phyloP scores from a whole-genome alignment of 2,329 filamentous ascomycete species.

The Neofusicoccum laricinum region DNA sequence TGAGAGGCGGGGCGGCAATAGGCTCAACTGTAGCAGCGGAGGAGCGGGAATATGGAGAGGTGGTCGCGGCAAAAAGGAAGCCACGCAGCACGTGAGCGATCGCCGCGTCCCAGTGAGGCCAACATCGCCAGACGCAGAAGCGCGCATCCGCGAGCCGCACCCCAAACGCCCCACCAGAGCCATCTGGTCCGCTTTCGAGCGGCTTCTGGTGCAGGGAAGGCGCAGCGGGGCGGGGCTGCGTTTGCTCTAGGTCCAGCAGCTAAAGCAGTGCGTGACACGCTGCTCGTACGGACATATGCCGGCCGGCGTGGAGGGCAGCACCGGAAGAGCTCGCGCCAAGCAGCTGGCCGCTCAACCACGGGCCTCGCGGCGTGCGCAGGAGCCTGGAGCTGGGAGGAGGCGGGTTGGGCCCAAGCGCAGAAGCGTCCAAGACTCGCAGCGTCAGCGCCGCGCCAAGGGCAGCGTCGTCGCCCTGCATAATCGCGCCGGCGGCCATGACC shows the following conservation, averaged over 20 bases:
- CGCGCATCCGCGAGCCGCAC: neutral
- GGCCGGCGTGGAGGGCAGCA: neutral
- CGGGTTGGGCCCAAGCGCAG: neutral
- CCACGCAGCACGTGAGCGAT: conserved; percentile 9
- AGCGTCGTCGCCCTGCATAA: conserved; percentile 6
- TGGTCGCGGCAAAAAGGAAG: conserved; percentile 2
- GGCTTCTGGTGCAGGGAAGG: neutral
- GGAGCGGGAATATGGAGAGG: neutral
- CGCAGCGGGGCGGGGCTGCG: neutral
- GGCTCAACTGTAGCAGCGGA: conserved; percentile 2
- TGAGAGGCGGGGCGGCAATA: conserved; percentile 1
- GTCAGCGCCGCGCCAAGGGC: conserved; percentile 7
- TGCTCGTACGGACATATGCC: conserved; percentile 10
- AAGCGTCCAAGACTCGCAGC: neutral
- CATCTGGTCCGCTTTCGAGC: neutral
- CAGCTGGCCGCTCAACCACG: neutral
- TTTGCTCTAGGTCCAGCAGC: neutral
- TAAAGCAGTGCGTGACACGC: neutral
- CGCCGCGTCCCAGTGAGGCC: neutral
- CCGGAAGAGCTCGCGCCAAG: neutral
- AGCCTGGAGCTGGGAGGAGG: neutral
- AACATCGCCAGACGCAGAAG: neutral
- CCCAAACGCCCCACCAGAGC: neutral
- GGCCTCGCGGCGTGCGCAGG: neutral
- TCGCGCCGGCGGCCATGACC: neutral